Percentiles rank a stretch among this genome's conserved stretches.
Evolutionary conservation across 768 basidiomycete genomes (phyloP).

Genomic region (Cystofilobasidium macerans): DNA sequence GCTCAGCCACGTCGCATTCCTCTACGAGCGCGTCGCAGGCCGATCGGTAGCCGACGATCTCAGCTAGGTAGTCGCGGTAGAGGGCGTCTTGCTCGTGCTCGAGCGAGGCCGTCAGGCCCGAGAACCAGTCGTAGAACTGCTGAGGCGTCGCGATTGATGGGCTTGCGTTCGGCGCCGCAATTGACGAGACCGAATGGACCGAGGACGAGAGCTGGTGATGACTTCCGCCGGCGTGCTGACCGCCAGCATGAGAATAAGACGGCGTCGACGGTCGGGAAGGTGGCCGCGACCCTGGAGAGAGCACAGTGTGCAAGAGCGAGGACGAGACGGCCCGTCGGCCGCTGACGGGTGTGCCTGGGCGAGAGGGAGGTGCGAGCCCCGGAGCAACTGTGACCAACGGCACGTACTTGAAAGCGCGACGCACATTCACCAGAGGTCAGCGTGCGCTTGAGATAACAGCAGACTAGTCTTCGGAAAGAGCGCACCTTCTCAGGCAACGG

Average conservation of each 20-base stretch:
- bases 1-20: constrained; percentile 60
- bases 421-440: not conserved
- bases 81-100: constrained; percentile 89
- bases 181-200: not conserved
- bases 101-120: constrained; percentile 75
- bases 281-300: constrained; percentile 25
- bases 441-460: not conserved
- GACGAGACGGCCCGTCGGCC: constrained; percentile 8
- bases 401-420: not conserved
- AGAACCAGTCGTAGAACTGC: constrained; percentile 95
- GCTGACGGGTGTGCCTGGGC: not conserved
- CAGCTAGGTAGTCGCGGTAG: constrained; percentile 72
- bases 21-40: constrained; percentile 67
- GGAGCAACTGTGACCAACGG: too few relatives aligned
- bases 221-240: not conserved
- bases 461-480: not conserved
- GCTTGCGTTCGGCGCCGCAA: constrained; percentile 56
- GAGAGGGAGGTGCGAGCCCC: constrained; percentile 18
- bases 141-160: constrained; percentile 78
- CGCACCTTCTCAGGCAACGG: constrained; percentile 67
- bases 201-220: constrained; percentile 28
- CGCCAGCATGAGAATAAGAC: constrained; percentile 16
- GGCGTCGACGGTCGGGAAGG: constrained; percentile 14
- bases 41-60: constrained; percentile 61
- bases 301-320: constrained; percentile 17